Evolutionary conservation across 1,284 basidiomycete species (phyloP), one percentile per base, ranked within the genome.

Genomic region (Tilletia indica): DNA sequence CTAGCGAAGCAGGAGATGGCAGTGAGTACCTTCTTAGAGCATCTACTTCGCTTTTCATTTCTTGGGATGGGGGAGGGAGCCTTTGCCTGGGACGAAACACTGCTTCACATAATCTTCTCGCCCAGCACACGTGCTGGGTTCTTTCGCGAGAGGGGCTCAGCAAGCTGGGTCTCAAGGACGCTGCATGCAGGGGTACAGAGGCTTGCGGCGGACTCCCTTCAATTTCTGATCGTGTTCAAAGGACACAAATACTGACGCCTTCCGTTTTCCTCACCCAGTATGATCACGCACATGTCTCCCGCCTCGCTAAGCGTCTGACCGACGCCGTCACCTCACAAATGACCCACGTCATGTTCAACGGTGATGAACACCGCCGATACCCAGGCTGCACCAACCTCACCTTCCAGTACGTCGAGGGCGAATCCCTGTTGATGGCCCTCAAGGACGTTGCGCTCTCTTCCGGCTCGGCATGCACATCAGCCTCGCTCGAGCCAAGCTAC

Each of bases 371-470:
- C 12, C 69, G 78, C 71, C 96, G 85, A 8, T 86, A 86, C 74
- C 85, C 86, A 0, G 82, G 82, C 61, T 98, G 95, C 85, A 89
- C 97, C 82, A 98, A 98, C 86, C 87, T 99, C 58, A 94, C 92
- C 74, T 99, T 98, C 85, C 90, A 95, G 12, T 99, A 97, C 84
- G 94, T 99, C 61, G 96, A 99, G 82, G 96, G 96, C 39, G 96
- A 99, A 86, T 95, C 93, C 82, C 88, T 99, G 74, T 86, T 99
- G 76, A 99, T 99, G 97, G 96, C 97, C 21, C 86, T 99, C 78
- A 99, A 99, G 67, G 94, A 99, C 82, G 92, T 99, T 73, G 97
- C 97, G 4, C 88, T 99, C 47, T 98, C 96, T 14, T 98, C 96
- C 1, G 97, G 97, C 67, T 97, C 94, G 80, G 97, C 97, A 11